A percentile compares a stretch with the other conserved stretches of the same genome.
Conservation (phyloP, 2,329 filamentous ascomycete species). For the Fusarium ambrosium region DNA sequence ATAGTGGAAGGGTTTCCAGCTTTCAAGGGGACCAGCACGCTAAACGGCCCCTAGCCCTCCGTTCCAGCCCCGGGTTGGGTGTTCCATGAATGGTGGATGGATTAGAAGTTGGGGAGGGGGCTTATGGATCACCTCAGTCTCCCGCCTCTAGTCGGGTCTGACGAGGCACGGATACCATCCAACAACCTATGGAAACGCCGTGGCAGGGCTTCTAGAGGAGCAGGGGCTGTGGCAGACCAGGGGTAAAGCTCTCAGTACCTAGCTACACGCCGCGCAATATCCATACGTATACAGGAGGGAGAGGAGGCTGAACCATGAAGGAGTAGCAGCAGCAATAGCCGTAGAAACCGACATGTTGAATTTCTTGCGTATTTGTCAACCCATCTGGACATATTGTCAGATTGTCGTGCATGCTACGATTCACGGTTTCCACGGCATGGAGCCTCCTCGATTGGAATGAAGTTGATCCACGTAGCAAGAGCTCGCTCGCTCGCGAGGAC, state of each 20-base stretch:
- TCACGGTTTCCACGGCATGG: slow-evolving; percentile 20
- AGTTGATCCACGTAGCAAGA: slow-evolving; percentile 33
- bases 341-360: slow-evolving; percentile 1
- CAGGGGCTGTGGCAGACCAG: slow-evolving; percentile 29
- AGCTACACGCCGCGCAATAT: slow-evolving; percentile 6
- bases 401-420: slow-evolving; percentile 5
- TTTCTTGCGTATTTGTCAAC: not conserved
- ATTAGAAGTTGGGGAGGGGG: not conserved
- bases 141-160: slow-evolving; percentile 18
- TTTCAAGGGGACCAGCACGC: slow-evolving; percentile 35
- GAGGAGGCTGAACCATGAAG: not conserved
- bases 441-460: slow-evolving; percentile 32
- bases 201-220: slow-evolving; percentile 12
- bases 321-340: not conserved
- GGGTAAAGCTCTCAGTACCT: slow-evolving; percentile 18
- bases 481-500: not conserved
- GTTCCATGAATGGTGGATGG: too few relatives aligned
- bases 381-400: not conserved
- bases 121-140: slow-evolving; percentile 12
- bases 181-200: slow-evolving; percentile 17
- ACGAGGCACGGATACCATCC: slow-evolving; percentile 10
- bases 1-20: slow-evolving; percentile 37
- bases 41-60: slow-evolving; percentile 38
- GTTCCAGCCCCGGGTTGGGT: slow-evolving; percentile 36
- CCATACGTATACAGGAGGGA: not conserved